A percentile compares a stretch with the other conserved stretches of the same genome.
phyloP scores from a whole-genome alignment of 805 yeast genomes.

The Nakazawaea wyomingensis region DNA sequence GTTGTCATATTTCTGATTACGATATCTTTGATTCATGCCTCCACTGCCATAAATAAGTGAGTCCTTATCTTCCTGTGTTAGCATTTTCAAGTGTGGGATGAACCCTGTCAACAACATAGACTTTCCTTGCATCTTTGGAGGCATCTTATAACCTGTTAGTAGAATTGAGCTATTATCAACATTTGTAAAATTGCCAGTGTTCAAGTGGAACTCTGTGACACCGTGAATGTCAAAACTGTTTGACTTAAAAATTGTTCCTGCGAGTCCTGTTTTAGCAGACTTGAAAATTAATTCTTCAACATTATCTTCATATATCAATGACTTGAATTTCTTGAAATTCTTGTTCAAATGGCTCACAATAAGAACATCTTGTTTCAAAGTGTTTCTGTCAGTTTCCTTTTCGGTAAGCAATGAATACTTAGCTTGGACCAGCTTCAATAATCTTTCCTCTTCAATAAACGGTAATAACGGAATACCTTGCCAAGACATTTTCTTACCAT shows the following conservation, averaged over 20 bases:
- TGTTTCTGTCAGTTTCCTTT: constrained; percentile 65
- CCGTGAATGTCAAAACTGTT: constrained; percentile 31
- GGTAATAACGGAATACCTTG: constrained; percentile 90
- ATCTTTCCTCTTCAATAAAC: constrained; percentile 78
- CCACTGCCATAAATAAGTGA: constrained; percentile 42
- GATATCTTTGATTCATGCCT: constrained; percentile 29
- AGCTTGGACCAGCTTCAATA: constrained; percentile 58
- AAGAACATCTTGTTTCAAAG: constrained; percentile 64
- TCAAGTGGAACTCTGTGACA: constrained; percentile 39
- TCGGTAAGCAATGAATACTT: constrained; percentile 61
- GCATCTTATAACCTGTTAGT: constrained; percentile 53
- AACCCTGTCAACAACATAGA: constrained; percentile 82
- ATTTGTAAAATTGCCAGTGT: constrained; percentile 37
- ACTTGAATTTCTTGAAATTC: constrained; percentile 34
- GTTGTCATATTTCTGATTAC: constrained; percentile 21
- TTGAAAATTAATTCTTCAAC: constrained; percentile 33
- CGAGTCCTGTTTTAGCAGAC: constrained; percentile 47
- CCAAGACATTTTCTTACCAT: constrained; percentile 93
- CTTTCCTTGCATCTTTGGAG: constrained; percentile 56
- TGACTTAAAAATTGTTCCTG: constrained; percentile 47
- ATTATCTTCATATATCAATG: constrained; percentile 35
- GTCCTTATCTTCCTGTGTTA: constrained; percentile 68
- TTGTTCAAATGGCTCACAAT: constrained; percentile 61
- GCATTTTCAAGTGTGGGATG: constrained; percentile 53
- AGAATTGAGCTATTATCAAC: constrained; percentile 34